Base-by-base conservation (phyloP, 768 basidiomycete species). In the Harrya chromipes region DNA sequence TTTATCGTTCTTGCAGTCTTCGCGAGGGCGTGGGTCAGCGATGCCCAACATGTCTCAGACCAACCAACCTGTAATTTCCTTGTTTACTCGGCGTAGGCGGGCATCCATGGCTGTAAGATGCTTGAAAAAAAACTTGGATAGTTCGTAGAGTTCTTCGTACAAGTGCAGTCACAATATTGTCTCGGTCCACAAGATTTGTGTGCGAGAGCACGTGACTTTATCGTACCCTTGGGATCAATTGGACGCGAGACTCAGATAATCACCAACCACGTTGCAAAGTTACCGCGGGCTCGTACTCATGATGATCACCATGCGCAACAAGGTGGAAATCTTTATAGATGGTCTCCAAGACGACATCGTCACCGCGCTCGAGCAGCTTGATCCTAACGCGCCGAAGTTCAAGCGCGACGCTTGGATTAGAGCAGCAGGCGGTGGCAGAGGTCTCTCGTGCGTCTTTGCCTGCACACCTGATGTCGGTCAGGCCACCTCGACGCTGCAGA, bases 1-100 rank as follows among this genome's bases (percentile, higher is more conserved):
- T 77, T 86, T 92, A 76, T 97, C 94, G 68, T 89, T 94, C 77
- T 94, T 91, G 79, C 91, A 94, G 70, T 95, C 93, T 94, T 63
- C 33, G 33, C 40, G 42, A 26, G 10, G 33, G 34, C 23, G 37
- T 53, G 50, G 43, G 51, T 62, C 21, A 56, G 49, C 31, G 35
- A 45, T 48, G 34, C 29, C 38, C n/a, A 9, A 6, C 27, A 10
- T 20, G n/a, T 12, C 41, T n/a, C 17, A 17, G 23, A 2, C 31
- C 21, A 35, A 55, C 77, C 53, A 42, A 85, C 90, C 94, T 55
- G 84, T 71, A 52, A 97, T 97, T 74, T 97, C 94, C 73, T 95
- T 97, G 71, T 91, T 92, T 21, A 97, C 88, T 65, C 94, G 77
- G 55, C 94, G 81, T 40, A 93, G 79, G 50, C 94, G 78, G 47